These are phyloP conservation scores for Hyaloraphidium curvatum DNA, from an alignment of 192 early-diverging fungal genomes.

Conservation along the genomic window DNA sequence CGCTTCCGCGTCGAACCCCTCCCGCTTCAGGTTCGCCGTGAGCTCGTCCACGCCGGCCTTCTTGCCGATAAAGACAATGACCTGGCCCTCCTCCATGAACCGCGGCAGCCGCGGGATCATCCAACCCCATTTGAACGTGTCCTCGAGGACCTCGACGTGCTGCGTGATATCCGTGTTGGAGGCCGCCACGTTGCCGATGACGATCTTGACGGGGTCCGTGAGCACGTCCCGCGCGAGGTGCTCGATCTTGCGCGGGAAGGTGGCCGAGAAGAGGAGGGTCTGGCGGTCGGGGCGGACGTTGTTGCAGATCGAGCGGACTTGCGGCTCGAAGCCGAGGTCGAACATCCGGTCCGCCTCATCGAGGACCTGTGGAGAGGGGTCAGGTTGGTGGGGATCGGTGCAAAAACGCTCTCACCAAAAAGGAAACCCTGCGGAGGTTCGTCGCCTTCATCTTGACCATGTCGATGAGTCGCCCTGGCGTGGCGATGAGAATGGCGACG, in stretches of 20 bases:
- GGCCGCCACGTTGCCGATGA: conserved; percentile 39
- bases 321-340: conserved; percentile 92
- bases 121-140: conserved; percentile 58
- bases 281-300: conserved; percentile 65
- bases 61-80: conserved; percentile 53
- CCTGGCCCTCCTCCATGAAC: conserved; percentile 38
- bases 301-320: conserved; percentile 59
- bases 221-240: conserved; percentile 47
- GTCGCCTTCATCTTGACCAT: conserved; percentile 76
- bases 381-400: too few relatives aligned
- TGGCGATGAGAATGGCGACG: conserved; percentile 61
- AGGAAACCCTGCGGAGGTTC: conserved; percentile 48
- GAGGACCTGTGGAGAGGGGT: too few relatives aligned
- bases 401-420: too few relatives aligned
- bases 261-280: conserved; percentile 62
- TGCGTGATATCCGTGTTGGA: conserved; percentile 64
- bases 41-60: conserved; percentile 56
- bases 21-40: conserved; percentile 32
- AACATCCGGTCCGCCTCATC: conserved; percentile 98
- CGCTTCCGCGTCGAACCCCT: conserved; percentile 33
- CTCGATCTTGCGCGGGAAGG: conserved; percentile 53
- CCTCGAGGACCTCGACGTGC: conserved; percentile 38
- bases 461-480: conserved; percentile 72
- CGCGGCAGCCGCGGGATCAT: conserved; percentile 28
- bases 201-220: conserved; percentile 49